Conservation (phyloP, 225 moss, liverwort and hornwort genomes). For the Straminergon stramineum region DNA sequence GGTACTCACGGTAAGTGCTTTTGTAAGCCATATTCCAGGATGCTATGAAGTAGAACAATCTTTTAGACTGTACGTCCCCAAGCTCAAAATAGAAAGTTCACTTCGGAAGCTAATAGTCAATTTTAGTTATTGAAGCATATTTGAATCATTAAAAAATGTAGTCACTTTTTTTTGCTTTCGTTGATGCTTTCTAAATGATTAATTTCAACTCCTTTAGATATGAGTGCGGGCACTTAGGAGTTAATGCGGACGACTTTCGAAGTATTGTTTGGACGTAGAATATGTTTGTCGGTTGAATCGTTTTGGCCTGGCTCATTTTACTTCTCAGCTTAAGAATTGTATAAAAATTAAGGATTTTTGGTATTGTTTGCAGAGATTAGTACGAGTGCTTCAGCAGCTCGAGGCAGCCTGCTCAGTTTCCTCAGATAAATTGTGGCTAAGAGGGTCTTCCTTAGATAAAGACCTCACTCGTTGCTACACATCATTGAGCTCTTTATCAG, state of each 20-base stretch:
- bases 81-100: background rate
- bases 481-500: conserved; percentile 47
- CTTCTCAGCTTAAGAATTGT: background rate
- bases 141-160: background rate
- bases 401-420: conserved; percentile 36
- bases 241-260: background rate
- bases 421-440: conserved; percentile 49
- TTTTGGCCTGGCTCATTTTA: background rate
- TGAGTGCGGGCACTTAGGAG: background rate
- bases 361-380: conserved; percentile 40
- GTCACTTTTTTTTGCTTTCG: background rate
- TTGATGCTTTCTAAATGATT: too few species aligned
- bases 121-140: background rate
- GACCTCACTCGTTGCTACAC: conserved; percentile 46
- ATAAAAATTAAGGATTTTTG: background rate
- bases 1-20: conserved; percentile 39
- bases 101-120: background rate
- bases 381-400: conserved; percentile 53
- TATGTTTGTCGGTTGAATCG: background rate
- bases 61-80: background rate
- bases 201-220: background rate
- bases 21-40: background rate
- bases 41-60: background rate
- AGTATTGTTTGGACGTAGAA: background rate
- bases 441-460: conserved; percentile 40